Evolutionary conservation across 768 basidiomycete species (phyloP), one percentile per base, ranked within the genome.

Genomic region (Thelephora aurantiotincta): DNA sequence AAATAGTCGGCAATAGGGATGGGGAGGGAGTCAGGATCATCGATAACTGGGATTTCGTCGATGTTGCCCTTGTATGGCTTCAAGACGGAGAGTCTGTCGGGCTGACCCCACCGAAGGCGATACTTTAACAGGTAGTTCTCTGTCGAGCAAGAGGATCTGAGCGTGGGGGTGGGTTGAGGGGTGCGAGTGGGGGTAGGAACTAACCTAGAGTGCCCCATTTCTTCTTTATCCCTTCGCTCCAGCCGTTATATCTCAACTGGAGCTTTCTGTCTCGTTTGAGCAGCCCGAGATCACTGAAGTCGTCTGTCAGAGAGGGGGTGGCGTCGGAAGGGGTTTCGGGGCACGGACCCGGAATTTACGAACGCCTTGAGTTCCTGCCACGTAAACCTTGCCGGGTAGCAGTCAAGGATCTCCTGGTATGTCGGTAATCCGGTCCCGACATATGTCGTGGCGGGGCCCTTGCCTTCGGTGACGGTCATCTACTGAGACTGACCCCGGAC

Each of bases 321-420:
- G 5, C 19, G 20, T 6, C 18, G 33, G 30, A 13, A 20, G 33
- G 2, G 1, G 20, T 9, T 35, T 30, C 20, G 6, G 34, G 6
- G 30, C 22, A 48, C 68, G 37, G 59, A 83, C 83, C 85, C 85
- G 48, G 85, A 83, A 57, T 80, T 83, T 44, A 89, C 69, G 52
- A 89, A 87, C 3, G 76, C 72, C 64, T 79, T 87, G 22, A 89
- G 64, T 58, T 89, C 77, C 7, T 61, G 52, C 82, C 83, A 89
- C 0, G 84, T 82, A 53, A 86, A 86, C 52, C 73, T 77, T 4
- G 80, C 69, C 12, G 85, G 85, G 57, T 89, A 89, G 57, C 84
- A 64, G 1, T 63, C 69, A 6, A 75, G 59, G 5, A 89, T 62
- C 54, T 89, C 86, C 45, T 78, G 77, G 34, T 60, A 64, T 1